Evolutionary conservation across 345 rosid species (phyloP), one percentile per base, ranked within the genome.

Genomic region (Lepidium africanum): DNA sequence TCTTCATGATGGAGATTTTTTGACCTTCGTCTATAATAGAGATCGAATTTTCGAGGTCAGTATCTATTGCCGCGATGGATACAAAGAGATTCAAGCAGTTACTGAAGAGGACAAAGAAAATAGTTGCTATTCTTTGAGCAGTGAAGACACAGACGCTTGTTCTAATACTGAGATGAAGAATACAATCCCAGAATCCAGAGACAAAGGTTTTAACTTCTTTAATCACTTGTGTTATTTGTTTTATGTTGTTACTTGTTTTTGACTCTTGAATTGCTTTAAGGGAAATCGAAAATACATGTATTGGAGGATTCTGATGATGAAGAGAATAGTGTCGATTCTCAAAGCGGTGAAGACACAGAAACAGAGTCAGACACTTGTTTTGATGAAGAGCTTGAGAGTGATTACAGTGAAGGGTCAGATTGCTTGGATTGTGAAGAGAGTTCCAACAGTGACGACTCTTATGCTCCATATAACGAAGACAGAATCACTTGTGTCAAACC

Each of bases 11-110:
- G 65, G 76, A 43, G 70, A 72, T 14, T 47, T 72, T 39, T 4
- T 72, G 37, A 72, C 70, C 10, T 72, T 72, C 11, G 70, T 47
- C 7, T 72, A 72, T 48, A 3, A 72, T 6, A 65, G 71, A 47
- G 59, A 55, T 27, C 5, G 41, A 49, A 11, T 56, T n/a, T 64
- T 72, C 65, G 76, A 72, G 30, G 76, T 72, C 9, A 72, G 59
- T 48, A 55, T 64, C 65, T 72, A 6, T 37, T 21, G 65, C 17
- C 16, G 3, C 5, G 43, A 55, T 63, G 64, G n/a, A 37, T 45
- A 40, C 37, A 71, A 71, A 56, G 70, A 53, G 48, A 52, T 5
- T 21, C 37, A 53, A 41, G 54, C 5, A 15, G 48, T 11, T 10
- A 8, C 11, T 71, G 54, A 59, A 0, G 61, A 62, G 3, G 69